A percentile compares a stretch with the other conserved stretches of the same genome.
phyloP scores from a whole-genome alignment of 768 basidiomycete genomes.

The Psilocybe cubensis region DNA sequence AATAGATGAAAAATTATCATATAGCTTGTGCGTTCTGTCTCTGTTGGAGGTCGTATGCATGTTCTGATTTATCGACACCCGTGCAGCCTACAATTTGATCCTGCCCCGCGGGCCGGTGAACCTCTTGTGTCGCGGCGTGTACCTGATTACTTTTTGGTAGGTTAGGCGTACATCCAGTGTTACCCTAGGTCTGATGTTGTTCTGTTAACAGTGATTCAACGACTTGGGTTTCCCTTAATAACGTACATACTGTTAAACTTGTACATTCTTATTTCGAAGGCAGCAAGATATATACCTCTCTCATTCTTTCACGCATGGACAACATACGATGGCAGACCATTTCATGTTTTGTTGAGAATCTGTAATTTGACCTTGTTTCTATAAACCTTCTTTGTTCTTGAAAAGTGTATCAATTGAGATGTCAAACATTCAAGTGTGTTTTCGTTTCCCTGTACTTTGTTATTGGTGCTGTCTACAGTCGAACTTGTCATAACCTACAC shows the following conservation, averaged over 20 bases:
- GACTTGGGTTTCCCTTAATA: constrained; percentile 32
- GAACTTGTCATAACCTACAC: too few species aligned
- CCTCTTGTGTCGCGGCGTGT: constrained; percentile 96
- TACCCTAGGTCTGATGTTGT: not conserved
- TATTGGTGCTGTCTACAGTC: too few species aligned
- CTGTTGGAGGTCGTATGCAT: not conserved
- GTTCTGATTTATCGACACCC: not conserved
- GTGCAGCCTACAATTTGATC: constrained; percentile 98
- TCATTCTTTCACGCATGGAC: constrained; percentile 20
- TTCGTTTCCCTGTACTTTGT: too few species aligned
- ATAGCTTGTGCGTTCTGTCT: constrained; percentile 74
- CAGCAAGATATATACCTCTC: constrained; percentile 33
- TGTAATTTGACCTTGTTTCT: constrained; percentile 14
- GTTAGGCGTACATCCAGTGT: constrained; percentile 27
- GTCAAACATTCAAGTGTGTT: too few species aligned
- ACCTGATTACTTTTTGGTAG: constrained; percentile 91
- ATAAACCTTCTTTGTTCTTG: not conserved
- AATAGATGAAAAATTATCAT: constrained; percentile 97
- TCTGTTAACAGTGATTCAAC: constrained; percentile 25
- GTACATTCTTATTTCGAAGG: constrained; percentile 33
- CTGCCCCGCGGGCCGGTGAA: constrained; percentile 97
- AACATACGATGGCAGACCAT: constrained; percentile 10
- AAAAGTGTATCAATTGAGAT: not conserved
- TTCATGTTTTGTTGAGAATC: constrained; percentile 10
- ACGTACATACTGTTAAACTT: constrained; percentile 34